A percentile compares a stretch with the other conserved stretches of the same genome.
Evolutionary conservation across 768 basidiomycete genomes (phyloP).

Genomic region (Chlorophyllum brunneum): DNA sequence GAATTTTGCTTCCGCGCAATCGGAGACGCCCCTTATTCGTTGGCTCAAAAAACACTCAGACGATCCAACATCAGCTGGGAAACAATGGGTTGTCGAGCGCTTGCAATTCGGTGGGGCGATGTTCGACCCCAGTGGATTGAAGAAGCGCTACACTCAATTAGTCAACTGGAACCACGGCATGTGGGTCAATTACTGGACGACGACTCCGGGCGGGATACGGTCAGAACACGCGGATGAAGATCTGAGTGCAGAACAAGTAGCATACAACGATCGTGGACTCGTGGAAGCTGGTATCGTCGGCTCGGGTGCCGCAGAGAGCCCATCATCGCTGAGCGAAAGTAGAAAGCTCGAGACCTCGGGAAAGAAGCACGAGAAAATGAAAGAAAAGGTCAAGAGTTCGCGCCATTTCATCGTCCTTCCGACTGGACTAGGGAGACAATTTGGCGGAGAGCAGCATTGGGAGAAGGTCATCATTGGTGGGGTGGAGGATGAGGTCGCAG

Average conservation of each 20-base stretch:
- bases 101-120: slow-evolving; percentile 57
- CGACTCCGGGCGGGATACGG: slow-evolving; percentile 23
- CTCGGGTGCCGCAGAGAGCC: not conserved
- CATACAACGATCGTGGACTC: slow-evolving; percentile 25
- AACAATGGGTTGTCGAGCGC: slow-evolving; percentile 49
- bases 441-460: slow-evolving; percentile 47
- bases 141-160: slow-evolving; percentile 43
- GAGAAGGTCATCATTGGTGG: slow-evolving; percentile 46
- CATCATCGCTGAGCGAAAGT: slow-evolving; percentile 15
- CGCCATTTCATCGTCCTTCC: slow-evolving; percentile 54
- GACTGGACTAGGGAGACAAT: slow-evolving; percentile 34
- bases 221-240: slow-evolving; percentile 10
- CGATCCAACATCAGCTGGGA: slow-evolving; percentile 44
- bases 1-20: slow-evolving; percentile 34
- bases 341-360: slow-evolving; percentile 18
- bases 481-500: slow-evolving; percentile 51
- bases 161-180: slow-evolving; percentile 47
- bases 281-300: slow-evolving; percentile 21
- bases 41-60: slow-evolving; percentile 53
- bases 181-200: slow-evolving; percentile 64
- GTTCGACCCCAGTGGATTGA: slow-evolving; percentile 51
- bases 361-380: slow-evolving; percentile 21
- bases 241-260: slow-evolving; percentile 11
- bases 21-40: slow-evolving; percentile 40
- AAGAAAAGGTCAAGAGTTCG: slow-evolving; percentile 23